phyloP scores from a whole-genome alignment of 495 filamentous ascomycete species.

The Xylaria acuta region DNA sequence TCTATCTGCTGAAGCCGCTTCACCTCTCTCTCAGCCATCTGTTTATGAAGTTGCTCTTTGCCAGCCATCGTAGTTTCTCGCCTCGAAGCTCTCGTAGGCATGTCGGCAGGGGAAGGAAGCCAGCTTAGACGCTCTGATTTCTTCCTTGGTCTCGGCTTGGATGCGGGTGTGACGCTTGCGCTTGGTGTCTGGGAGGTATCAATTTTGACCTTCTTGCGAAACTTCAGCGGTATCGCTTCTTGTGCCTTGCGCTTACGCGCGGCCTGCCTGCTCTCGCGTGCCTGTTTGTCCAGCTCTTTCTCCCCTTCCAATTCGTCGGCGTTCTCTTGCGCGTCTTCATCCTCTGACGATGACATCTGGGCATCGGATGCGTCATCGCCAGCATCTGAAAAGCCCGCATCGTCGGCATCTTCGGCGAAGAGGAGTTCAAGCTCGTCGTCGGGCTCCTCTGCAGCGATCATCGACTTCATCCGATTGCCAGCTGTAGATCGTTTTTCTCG shows the following conservation, averaged over 20 bases:
- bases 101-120: slow-evolving; percentile 80
- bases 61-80: slow-evolving; percentile 84
- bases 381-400: slow-evolving; percentile 76
- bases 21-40: slow-evolving; percentile 83
- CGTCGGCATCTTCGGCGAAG: slow-evolving; percentile 86
- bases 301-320: slow-evolving; percentile 73
- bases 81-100: slow-evolving; percentile 80
- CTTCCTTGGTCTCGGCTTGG: slow-evolving; percentile 77
- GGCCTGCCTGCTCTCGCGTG: slow-evolving; percentile 54
- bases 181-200: slow-evolving; percentile 56
- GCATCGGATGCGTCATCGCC: slow-evolving; percentile 75
- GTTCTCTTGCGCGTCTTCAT: slow-evolving; percentile 72
- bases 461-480: slow-evolving; percentile 80
- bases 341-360: slow-evolving; percentile 81
- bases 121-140: slow-evolving; percentile 91
- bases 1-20: slow-evolving; percentile 78
- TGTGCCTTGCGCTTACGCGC: slow-evolving; percentile 80
- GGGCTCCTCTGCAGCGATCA: slow-evolving; percentile 78
- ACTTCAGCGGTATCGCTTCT: slow-evolving; percentile 58
- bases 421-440: slow-evolving; percentile 79
- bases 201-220: slow-evolving; percentile 63
- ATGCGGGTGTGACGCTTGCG: slow-evolving; percentile 52
- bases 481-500: slow-evolving; percentile 84
- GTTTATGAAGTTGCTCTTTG: slow-evolving; percentile 79
- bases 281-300: slow-evolving; percentile 68